Percentiles rank a stretch among this genome's conserved stretches.
Evolutionary conservation across 305 asterid species (phyloP).

Genomic region (Rubia tinctorum): DNA sequence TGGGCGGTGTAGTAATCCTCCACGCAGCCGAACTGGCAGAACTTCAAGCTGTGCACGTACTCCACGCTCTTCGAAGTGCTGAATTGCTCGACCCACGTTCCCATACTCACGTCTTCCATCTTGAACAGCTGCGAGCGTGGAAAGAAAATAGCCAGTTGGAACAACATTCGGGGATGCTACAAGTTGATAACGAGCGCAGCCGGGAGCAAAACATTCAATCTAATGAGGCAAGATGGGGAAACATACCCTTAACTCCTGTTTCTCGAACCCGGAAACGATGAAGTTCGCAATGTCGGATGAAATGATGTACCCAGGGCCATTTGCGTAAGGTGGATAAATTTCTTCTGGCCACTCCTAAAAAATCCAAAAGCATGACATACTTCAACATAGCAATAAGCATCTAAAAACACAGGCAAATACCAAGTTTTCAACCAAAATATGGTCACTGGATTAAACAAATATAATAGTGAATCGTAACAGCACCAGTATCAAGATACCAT

Average conservation of each 20-base stretch:
- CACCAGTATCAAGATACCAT: not conserved
- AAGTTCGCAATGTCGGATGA: constrained; percentile 67
- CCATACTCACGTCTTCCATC: constrained; percentile 94
- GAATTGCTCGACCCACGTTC: constrained; percentile 80
- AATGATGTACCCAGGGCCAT: constrained; percentile 84
- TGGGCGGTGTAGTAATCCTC: constrained; percentile 84
- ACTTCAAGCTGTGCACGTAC: constrained; percentile 84
- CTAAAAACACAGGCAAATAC: not conserved
- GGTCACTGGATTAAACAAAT: not conserved
- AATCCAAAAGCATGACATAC: not conserved
- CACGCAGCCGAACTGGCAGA: constrained; percentile 91
- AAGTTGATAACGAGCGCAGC: not conserved
- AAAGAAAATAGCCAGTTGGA: not conserved
- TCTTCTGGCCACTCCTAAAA: constrained; percentile 92
- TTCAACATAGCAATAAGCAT: not conserved
- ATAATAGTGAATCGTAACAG: not conserved
- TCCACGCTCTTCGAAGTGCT: constrained; percentile 52
- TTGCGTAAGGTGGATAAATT: constrained; percentile 83
- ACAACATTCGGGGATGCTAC: not conserved
- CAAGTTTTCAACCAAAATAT: not conserved
- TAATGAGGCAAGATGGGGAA: not conserved
- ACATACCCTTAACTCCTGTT: constrained; percentile 56
- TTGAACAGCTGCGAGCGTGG: constrained; percentile 54
- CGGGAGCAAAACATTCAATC: not conserved
- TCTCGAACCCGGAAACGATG: constrained; percentile 59